phyloP scores from a whole-genome alignment of 495 filamentous ascomycete genomes.

The Podospora appendiculata region DNA sequence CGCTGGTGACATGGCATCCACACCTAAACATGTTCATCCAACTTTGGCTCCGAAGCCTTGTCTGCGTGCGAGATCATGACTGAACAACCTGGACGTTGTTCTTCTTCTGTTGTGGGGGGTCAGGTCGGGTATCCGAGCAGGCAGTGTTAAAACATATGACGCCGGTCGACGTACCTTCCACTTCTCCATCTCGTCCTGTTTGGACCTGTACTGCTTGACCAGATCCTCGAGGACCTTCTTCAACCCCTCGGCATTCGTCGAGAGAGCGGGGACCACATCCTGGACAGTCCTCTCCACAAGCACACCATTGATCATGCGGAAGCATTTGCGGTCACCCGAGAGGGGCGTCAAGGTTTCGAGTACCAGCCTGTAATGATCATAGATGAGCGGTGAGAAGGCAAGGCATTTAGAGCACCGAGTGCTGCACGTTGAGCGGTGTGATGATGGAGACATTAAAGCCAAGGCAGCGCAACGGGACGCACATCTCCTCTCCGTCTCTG shows the following conservation, averaged over 20 bases:
- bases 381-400: conserved; percentile 26
- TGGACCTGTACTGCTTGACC: conserved; percentile 92
- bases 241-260: conserved; percentile 91
- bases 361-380: conserved; percentile 62
- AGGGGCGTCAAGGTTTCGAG: conserved; percentile 88
- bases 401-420: neutral
- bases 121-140: conserved; percentile 8
- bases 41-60: too few species aligned
- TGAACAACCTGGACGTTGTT: conserved; percentile 97
- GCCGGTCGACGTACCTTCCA: conserved; percentile 73
- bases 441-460: neutral
- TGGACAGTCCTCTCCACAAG: conserved; percentile 87
- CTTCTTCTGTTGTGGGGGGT: conserved; percentile 66
- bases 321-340: conserved; percentile 83
- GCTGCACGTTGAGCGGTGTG: conserved; percentile 27
- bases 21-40: too few species aligned
- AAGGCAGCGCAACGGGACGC: neutral
- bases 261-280: conserved; percentile 82
- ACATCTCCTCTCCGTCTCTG: too few species aligned
- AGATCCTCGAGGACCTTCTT: conserved; percentile 95
- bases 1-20: conserved; percentile 15
- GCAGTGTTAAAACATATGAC: neutral
- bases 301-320: conserved; percentile 97
- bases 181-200: conserved; percentile 91
- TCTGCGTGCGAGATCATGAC: conserved; percentile 30